Percentiles rank a stretch among this genome's conserved stretches.
Evolutionary conservation across 768 basidiomycete species (phyloP).

Genomic region (Serendipita sp.): DNA sequence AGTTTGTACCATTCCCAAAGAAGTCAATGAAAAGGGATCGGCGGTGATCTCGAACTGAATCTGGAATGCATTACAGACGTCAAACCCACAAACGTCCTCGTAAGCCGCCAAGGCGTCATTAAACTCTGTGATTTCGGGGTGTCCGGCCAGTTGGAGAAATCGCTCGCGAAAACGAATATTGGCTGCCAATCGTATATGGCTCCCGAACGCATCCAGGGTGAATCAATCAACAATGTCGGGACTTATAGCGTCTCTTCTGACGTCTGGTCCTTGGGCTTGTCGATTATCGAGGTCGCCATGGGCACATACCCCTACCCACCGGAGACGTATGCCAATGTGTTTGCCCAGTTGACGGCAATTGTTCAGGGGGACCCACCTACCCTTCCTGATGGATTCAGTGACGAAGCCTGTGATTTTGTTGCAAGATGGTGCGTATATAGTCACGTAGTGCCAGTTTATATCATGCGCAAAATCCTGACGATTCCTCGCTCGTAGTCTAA

Average conservation of each 20-base stretch:
- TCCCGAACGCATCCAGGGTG: conserved; percentile 95
- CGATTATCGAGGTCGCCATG: conserved; percentile 82
- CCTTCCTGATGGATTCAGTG: conserved; percentile 55
- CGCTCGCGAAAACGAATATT: conserved; percentile 93
- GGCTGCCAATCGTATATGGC: conserved; percentile 71
- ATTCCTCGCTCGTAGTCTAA: conserved; percentile 23
- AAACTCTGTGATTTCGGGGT: conserved; percentile 99
- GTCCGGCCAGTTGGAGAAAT: conserved; percentile 91
- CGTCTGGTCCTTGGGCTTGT: conserved; percentile 91
- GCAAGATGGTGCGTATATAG: conserved; percentile 34
- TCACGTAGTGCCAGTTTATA: too few species aligned
- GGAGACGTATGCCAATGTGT: conserved; percentile 92
- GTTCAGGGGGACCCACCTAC: conserved; percentile 87
- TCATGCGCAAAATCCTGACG: background rate
- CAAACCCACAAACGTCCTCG: conserved; percentile 86
- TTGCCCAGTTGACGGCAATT: conserved; percentile 92
- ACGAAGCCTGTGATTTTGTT: conserved; percentile 69
- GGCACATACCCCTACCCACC: conserved; percentile 90
- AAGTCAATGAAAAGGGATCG: background rate
- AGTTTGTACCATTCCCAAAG: conserved; percentile 12
- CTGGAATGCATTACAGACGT: conserved; percentile 38
- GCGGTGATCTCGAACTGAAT: background rate
- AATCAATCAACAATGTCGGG: conserved; percentile 67
- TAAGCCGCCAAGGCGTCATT: conserved; percentile 74
- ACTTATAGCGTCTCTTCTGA: conserved; percentile 96